Percentiles rank a stretch among this genome's conserved stretches.
phyloP scores from a whole-genome alignment of 2,329 filamentous ascomycete species.

The Fusarium oligoseptatum region DNA sequence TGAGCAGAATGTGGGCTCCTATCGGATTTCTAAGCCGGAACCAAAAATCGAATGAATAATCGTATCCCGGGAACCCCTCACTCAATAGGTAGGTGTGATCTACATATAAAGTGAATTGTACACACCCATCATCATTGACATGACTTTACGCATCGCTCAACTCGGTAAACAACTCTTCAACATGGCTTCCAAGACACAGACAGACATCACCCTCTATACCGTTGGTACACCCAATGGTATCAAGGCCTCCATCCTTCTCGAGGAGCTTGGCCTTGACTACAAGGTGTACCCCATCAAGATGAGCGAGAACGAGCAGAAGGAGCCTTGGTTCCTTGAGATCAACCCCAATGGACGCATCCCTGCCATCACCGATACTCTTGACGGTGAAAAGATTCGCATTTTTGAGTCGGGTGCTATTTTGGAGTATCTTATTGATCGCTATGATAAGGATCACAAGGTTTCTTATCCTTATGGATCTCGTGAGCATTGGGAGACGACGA shows the following conservation, averaged over 20 bases:
- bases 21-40: conserved; percentile 2
- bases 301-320: conserved; percentile 81
- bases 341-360: conserved; percentile 96
- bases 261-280: conserved; percentile 88
- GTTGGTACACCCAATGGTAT: conserved; percentile 88
- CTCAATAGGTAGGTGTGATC: not conserved
- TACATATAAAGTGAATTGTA: not conserved
- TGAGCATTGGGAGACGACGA: conserved; percentile 84
- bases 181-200: conserved; percentile 51
- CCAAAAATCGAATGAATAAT: not conserved
- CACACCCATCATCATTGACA: conserved; percentile 29
- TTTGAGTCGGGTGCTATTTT: conserved; percentile 90
- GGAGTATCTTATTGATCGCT: conserved; percentile 85
- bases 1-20: not conserved
- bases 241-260: conserved; percentile 88
- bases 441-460: conserved; percentile 86
- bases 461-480: conserved; percentile 79
- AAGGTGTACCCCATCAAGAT: conserved; percentile 79
- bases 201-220: conserved; percentile 86
- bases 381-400: conserved; percentile 79
- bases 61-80: not conserved
- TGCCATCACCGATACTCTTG: conserved; percentile 84
- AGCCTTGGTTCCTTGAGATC: conserved; percentile 89
- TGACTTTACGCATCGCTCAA: conserved; percentile 46
- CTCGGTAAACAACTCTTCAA: conserved; percentile 46